A percentile compares a stretch with the other conserved stretches of the same genome.
Conservation (phyloP, 306 rosid species). For the Calophaca sinica region DNA sequence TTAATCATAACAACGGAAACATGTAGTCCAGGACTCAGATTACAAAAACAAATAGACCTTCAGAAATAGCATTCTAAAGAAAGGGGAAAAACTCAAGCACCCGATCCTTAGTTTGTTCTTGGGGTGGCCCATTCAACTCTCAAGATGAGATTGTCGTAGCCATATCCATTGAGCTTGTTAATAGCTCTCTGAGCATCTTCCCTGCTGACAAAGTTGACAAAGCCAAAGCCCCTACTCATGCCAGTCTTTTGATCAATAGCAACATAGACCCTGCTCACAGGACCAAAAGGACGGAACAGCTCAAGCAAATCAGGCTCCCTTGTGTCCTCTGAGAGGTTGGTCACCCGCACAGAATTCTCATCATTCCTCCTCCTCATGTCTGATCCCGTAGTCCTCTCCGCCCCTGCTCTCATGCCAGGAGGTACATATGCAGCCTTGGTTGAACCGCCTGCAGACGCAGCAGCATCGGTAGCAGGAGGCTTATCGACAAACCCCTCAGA, state of each 20-base stretch:
- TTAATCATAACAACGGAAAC: constrained; percentile 19
- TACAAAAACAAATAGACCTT: constrained; percentile 34
- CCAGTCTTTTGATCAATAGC: constrained; percentile 90
- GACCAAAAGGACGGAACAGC: constrained; percentile 93
- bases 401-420: constrained; percentile 81
- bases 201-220: constrained; percentile 89
- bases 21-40: not conserved
- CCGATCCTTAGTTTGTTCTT: constrained; percentile 38
- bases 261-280: constrained; percentile 89
- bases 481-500: constrained; percentile 68
- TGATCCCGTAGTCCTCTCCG: constrained; percentile 64
- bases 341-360: constrained; percentile 94
- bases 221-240: constrained; percentile 94
- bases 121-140: constrained; percentile 68
- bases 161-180: constrained; percentile 91
- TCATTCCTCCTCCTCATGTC: constrained; percentile 96
- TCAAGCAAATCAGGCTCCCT: constrained; percentile 93
- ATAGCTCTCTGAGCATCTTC: constrained; percentile 97
- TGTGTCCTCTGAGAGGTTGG: constrained; percentile 95
- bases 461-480: constrained; percentile 58
- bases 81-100: constrained; percentile 2
- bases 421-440: constrained; percentile 81
- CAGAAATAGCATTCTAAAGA: constrained; percentile 2
- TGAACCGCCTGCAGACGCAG: constrained; percentile 55
- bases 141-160: constrained; percentile 74